These are phyloP conservation scores for Diutina siamensis DNA, from an alignment of 1,139 yeast species.

Conservation along the genomic window DNA sequence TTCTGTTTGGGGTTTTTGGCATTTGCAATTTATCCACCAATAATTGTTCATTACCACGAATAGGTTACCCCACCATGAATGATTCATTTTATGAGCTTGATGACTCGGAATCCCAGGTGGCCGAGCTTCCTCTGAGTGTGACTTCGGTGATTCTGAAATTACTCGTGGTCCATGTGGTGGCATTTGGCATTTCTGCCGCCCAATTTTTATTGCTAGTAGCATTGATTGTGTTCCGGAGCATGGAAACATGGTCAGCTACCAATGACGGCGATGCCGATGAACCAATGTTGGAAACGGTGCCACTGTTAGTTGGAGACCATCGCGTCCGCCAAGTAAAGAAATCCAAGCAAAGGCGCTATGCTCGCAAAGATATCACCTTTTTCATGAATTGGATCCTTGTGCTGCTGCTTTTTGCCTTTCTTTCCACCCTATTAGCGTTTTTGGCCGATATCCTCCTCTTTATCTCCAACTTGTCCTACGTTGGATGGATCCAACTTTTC, in stretches of 20 bases:
- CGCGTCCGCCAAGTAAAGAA: not conserved
- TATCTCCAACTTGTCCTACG: conserved; percentile 40
- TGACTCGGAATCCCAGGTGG: not conserved
- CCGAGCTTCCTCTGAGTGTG: conserved; percentile 35
- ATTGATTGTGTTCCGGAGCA: conserved; percentile 9
- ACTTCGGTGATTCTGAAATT: conserved; percentile 59
- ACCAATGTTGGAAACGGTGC: not conserved
- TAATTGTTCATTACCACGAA: conserved; percentile 34
- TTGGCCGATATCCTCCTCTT: conserved; percentile 44
- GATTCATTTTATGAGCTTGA: conserved; percentile 1
- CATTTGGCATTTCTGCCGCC: conserved; percentile 25
- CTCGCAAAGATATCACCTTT: conserved; percentile 11
- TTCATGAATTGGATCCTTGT: conserved; percentile 26
- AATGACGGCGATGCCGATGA: not conserved
- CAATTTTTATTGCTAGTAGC: conserved; percentile 12
- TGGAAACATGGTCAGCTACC: not conserved
- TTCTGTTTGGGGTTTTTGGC: conserved; percentile 80
- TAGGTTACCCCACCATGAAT: conserved; percentile 23
- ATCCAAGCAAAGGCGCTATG: not conserved
- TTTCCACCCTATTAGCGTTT: conserved; percentile 37
- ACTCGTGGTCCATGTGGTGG: conserved; percentile 70
- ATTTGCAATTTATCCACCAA: conserved; percentile 38
- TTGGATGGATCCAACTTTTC: conserved; percentile 38
- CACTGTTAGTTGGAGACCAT: not conserved
- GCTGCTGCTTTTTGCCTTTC: conserved; percentile 33